Base-by-base conservation (phyloP, 441 rosid species). In the Aleurites moluccanus region DNA sequence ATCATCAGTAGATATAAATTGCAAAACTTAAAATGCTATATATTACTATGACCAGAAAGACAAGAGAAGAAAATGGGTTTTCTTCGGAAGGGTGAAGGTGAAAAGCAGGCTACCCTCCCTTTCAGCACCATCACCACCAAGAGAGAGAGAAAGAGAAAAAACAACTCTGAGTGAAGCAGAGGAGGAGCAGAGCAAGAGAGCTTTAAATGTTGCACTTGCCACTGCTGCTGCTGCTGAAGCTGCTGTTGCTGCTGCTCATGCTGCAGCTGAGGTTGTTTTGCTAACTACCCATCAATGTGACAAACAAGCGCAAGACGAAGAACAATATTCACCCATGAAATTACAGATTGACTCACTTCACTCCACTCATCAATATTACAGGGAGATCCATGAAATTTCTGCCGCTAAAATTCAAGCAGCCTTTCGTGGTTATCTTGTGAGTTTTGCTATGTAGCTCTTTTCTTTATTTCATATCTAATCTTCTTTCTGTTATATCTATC, bases 391-490 rank as follows among this genome's bases (percentile, higher is more conserved):
- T 73, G 80, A 75, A 49, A 60, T 72, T 47, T 85, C 97, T 62
- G 96, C 93, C 69, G 75, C 77, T 55, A 87, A 69, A 77, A 90
- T 93, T 66, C 98, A 93, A 75, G 79, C 96, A 0, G 84, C 86
- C 44, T 93, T 89, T 42, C 82, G 97, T n/a, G 92, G 90, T 45
- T 91, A 83, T 84, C 92, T 93, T 77, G 98, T 90, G 81, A 88
- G 93, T 83, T 69, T 64, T 25, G 56, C 55, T 59, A 21, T 21
- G 20, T n/a, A 40, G 16, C 33, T 20, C 23, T 69, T 75, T 13
- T 73, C 67, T 52, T 23, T 28, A 42, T 28, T 2, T 40, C 3
- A 50, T 53, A 62, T 60, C 62, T 68, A 23, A 9, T 45, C 30
- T 30, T 18, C 11, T 72, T 50, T 50, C 15, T 44, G 23, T 61